A percentile compares a stretch with the other conserved stretches of the same genome.
Conservation (phyloP, 768 basidiomycete genomes). For the Floccularia luteovirens region DNA sequence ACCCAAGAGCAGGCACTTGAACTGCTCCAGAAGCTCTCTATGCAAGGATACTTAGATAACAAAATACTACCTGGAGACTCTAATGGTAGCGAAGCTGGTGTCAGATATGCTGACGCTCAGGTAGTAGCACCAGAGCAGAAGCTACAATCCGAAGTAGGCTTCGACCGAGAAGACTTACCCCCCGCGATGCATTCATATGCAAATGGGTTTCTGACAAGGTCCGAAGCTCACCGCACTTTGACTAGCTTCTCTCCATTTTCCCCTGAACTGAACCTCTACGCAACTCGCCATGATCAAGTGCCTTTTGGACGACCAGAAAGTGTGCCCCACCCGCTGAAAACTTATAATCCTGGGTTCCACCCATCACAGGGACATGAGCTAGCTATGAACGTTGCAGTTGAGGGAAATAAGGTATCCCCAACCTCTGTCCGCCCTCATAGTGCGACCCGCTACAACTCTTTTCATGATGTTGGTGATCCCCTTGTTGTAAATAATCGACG, state of each 20-base stretch:
- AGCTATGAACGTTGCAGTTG: slow-evolving; percentile 25
- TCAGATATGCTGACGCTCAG: not conserved
- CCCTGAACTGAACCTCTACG: slow-evolving; percentile 52
- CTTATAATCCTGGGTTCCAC: slow-evolving; percentile 45
- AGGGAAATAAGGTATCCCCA: slow-evolving; percentile 9
- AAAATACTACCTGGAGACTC: not conserved
- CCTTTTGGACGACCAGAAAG: slow-evolving; percentile 22
- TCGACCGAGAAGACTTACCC: not conserved
- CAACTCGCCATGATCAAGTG: slow-evolving; percentile 22
- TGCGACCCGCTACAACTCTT: slow-evolving; percentile 36
- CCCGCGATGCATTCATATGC: slow-evolving; percentile 13
- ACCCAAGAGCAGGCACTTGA: slow-evolving; percentile 59
- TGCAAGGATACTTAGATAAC: slow-evolving; percentile 27
- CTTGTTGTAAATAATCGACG: slow-evolving; percentile 33
- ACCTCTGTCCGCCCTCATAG: slow-evolving; percentile 34
- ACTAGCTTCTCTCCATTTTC: slow-evolving; percentile 72
- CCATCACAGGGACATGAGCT: slow-evolving; percentile 20
- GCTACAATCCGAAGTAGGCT: not conserved
- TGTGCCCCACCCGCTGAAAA: slow-evolving; percentile 40
- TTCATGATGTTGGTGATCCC: slow-evolving; percentile 34
- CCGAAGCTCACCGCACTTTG: slow-evolving; percentile 26
- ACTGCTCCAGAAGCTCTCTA: slow-evolving; percentile 49
- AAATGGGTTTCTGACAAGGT: slow-evolving; percentile 15
- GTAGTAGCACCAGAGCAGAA: not conserved
- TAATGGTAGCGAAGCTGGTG: not conserved